These are phyloP conservation scores for Cordyceps tenuipes DNA, from an alignment of 2,329 filamentous ascomycete species.

Conservation along the genomic window DNA sequence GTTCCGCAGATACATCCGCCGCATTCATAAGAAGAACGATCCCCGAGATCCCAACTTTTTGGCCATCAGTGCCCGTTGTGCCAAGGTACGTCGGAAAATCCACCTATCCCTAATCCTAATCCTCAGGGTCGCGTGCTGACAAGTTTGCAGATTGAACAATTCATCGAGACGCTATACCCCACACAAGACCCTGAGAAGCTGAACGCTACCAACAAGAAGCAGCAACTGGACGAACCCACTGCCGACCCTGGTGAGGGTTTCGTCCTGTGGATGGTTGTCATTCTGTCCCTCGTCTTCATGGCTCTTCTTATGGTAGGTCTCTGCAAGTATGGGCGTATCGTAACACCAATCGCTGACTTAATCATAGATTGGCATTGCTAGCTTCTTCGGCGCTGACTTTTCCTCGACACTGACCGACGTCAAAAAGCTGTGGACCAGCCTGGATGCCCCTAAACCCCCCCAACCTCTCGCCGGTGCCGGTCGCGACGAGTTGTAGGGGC, in stretches of 20 bases:
- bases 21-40: constrained; percentile 89
- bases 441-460: constrained; percentile 15
- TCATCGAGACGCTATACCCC: constrained; percentile 90
- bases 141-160: constrained; percentile 69
- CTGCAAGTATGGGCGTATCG: constrained; percentile 12
- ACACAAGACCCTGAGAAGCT: constrained; percentile 63
- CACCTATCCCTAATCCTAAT: not conserved
- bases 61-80: constrained; percentile 84
- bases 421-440: constrained; percentile 14
- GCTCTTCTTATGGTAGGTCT: constrained; percentile 68
- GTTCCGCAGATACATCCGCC: constrained; percentile 68
- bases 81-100: constrained; percentile 51
- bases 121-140: constrained; percentile 14
- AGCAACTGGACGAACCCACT: constrained; percentile 31
- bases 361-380: constrained; percentile 65
- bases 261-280: constrained; percentile 58
- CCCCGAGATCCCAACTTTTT: constrained; percentile 88
- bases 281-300: constrained; percentile 62
- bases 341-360: not conserved
- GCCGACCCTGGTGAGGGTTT: constrained; percentile 52
- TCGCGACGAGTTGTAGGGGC: constrained; percentile 28
- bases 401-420: constrained; percentile 38
- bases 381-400: constrained; percentile 73
- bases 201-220: constrained; percentile 31
- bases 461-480: constrained; percentile 18